Evolutionary conservation across 345 rosid genomes (phyloP).

Genomic region (Rhodamnia rubescens): DNA sequence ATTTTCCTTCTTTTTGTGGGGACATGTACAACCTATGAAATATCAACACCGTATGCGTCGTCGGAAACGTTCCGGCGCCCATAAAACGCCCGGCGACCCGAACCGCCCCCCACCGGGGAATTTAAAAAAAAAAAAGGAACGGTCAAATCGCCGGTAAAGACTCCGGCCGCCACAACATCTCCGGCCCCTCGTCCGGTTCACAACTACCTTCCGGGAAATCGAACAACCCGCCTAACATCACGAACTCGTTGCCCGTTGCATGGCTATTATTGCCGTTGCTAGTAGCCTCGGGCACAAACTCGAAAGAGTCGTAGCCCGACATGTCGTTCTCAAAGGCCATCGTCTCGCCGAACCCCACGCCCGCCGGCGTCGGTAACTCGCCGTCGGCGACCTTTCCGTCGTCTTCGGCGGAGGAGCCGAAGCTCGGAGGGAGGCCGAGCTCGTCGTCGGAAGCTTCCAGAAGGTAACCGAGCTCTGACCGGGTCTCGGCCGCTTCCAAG

Average conservation of each 20-base stretch:
- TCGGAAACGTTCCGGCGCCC: background rate
- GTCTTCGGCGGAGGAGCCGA: conserved; percentile 7
- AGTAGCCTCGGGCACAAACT: conserved; percentile 18
- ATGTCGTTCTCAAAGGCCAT: conserved; percentile 32
- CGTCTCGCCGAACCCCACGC: conserved; percentile 13
- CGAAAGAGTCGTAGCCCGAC: conserved; percentile 32
- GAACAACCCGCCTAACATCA: conserved; percentile 49
- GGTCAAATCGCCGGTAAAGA: conserved; percentile 34
- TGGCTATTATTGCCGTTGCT: background rate
- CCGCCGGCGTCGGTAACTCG: conserved; percentile 20
- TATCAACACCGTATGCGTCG: background rate
- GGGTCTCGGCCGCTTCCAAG: conserved; percentile 14
- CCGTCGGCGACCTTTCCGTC: conserved; percentile 12
- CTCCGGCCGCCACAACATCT: conserved; percentile 41
- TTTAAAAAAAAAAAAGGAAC: background rate
- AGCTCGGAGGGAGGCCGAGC: conserved; percentile 63
- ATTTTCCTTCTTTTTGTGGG: background rate
- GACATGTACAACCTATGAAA: background rate
- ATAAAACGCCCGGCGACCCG: background rate
- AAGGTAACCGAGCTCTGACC: conserved; percentile 57
- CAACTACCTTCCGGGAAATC: conserved; percentile 27
- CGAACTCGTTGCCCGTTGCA: conserved; percentile 26
- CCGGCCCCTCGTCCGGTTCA: conserved; percentile 25
- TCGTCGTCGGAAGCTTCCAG: conserved; percentile 79
- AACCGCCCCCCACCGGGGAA: background rate